Conservation (phyloP, 179 eudicot genomes). For the Spergularia azorica region DNA sequence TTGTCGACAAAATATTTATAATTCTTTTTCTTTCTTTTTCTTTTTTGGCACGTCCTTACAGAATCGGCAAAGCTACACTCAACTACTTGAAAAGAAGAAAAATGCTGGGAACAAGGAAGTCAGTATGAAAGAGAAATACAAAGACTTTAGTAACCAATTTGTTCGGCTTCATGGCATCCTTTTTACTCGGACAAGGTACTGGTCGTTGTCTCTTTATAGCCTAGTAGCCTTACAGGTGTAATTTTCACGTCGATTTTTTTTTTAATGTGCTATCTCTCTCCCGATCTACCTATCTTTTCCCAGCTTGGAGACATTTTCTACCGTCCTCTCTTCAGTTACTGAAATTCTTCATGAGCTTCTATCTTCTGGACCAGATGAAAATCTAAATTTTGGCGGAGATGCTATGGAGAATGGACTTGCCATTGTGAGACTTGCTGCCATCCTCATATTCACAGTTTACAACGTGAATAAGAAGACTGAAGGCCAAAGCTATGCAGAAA, state of each 20-base stretch:
- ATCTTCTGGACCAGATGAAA: constrained; percentile 74
- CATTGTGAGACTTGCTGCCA: constrained; percentile 66
- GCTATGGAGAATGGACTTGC: constrained; percentile 60
- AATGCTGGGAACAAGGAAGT: constrained; percentile 37
- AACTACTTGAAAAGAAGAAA: constrained; percentile 57
- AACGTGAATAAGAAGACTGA: constrained; percentile 75
- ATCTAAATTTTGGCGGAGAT: constrained; percentile 68
- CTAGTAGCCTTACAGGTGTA: background rate
- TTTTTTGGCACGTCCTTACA: constrained; percentile 27
- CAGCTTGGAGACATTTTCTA: constrained; percentile 82
- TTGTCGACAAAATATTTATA: background rate
- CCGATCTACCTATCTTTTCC: constrained; percentile 9
- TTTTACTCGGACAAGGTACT: constrained; percentile 89
- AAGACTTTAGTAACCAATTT: constrained; percentile 62
- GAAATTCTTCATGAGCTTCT: constrained; percentile 68
- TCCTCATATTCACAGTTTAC: constrained; percentile 72
- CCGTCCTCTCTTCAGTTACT: constrained; percentile 54
- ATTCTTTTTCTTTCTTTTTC: background rate
- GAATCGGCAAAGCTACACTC: constrained; percentile 83
- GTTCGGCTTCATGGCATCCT: constrained; percentile 89
- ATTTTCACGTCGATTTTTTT: background rate
- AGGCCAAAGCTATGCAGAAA: constrained; percentile 85
- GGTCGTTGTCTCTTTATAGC: constrained; percentile 2
- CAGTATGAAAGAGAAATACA: constrained; percentile 44
- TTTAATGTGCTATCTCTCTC: background rate